Percentiles rank a stretch among this genome's conserved stretches.
Evolutionary conservation across 2,329 filamentous ascomycete genomes (phyloP).

Genomic region (Calcarisporium arbuscula): DNA sequence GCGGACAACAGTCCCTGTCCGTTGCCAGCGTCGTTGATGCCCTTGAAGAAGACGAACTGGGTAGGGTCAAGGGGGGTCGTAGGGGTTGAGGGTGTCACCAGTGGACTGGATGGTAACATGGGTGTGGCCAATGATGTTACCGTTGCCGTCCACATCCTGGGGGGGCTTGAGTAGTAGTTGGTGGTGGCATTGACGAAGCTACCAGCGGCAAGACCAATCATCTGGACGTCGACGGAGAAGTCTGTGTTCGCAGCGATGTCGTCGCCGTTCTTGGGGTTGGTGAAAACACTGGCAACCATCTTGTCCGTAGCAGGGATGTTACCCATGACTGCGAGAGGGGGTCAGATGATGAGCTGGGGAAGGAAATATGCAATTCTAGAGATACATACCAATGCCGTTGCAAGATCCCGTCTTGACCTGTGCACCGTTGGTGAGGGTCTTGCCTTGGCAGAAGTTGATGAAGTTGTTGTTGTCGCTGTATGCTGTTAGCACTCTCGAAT

Average conservation of each 20-base stretch:
- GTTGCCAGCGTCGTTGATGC: conserved; percentile 57
- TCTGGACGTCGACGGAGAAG: conserved; percentile 48
- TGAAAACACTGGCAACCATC: conserved; percentile 53
- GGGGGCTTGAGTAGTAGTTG: conserved; percentile 58
- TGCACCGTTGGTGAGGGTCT: conserved; percentile 53
- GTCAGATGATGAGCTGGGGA: background rate
- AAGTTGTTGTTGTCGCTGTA: conserved; percentile 54
- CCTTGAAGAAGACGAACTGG: conserved; percentile 59
- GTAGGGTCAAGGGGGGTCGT: conserved; percentile 44
- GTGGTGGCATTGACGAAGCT: conserved; percentile 53
- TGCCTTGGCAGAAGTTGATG: conserved; percentile 54
- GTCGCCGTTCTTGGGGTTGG: conserved; percentile 45
- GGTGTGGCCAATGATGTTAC: conserved; percentile 51
- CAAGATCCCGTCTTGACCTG: conserved; percentile 55
- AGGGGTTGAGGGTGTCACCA: conserved; percentile 44
- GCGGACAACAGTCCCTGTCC: conserved; percentile 47
- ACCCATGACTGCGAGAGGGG: conserved; percentile 43
- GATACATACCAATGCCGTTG: conserved; percentile 53
- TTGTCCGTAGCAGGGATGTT: conserved; percentile 47
- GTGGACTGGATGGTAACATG: conserved; percentile 54
- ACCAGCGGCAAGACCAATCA: conserved; percentile 48
- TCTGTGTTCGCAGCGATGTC: conserved; percentile 38
- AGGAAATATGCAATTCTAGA: background rate
- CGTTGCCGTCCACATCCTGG: conserved; percentile 41
- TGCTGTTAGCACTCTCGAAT: background rate